Percentiles rank a stretch among this genome's conserved stretches.
Evolutionary conservation across 345 rosid genomes (phyloP).

Genomic region (Bruguiera parviflora): DNA sequence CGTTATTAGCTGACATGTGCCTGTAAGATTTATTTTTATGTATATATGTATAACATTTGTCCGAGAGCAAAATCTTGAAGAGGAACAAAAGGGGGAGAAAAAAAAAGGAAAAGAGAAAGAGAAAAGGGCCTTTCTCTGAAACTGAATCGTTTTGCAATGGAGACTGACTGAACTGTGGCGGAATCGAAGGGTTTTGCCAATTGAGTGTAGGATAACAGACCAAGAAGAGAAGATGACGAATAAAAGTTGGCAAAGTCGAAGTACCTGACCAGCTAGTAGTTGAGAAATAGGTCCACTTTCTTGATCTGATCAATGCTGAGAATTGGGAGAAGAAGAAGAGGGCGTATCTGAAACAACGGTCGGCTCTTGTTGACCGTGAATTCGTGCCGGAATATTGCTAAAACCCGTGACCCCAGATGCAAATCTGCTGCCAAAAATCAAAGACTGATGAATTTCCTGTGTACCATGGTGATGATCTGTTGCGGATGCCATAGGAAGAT

Average conservation of each 20-base stretch:
- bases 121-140: too few species aligned
- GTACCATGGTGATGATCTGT: constrained; percentile 37
- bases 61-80: too few species aligned
- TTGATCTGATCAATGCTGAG: constrained; percentile 26
- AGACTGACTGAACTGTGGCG: too few species aligned
- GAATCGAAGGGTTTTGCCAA: too few species aligned
- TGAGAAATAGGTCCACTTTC: not conserved
- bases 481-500: constrained; percentile 31
- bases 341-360: constrained; percentile 41
- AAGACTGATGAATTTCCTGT: constrained; percentile 44
- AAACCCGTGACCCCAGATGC: constrained; percentile 52
- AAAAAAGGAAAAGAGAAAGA: too few species aligned
- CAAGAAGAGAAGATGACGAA: not conserved
- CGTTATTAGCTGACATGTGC: too few species aligned
- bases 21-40: too few species aligned
- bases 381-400: constrained; percentile 37
- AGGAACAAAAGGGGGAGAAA: too few species aligned
- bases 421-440: constrained; percentile 43
- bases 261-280: constrained; percentile 5
- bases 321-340: constrained; percentile 50
- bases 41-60: too few species aligned
- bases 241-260: not conserved
- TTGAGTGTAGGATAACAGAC: too few species aligned
- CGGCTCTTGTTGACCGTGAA: constrained; percentile 47
- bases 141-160: too few species aligned